Evolutionary conservation across 2,329 filamentous ascomycete species (phyloP), one percentile per base, ranked within the genome.

Genomic region (Waltergamsia citrina): DNA sequence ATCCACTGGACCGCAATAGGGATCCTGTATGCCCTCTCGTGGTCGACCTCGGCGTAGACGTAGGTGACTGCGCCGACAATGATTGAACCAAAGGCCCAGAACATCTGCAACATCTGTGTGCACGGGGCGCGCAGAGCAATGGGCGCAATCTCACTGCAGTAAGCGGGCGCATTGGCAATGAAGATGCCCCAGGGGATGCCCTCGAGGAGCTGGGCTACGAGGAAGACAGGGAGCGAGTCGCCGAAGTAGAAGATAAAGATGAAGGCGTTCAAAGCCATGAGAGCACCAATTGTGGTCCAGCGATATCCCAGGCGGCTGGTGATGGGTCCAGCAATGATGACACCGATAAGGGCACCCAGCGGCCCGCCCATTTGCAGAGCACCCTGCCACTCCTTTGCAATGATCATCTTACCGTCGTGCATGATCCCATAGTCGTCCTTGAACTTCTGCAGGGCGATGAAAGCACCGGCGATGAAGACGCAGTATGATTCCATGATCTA

Each of bases 41-140:
- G 30, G 24, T 30, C 16, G 7, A 19, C n/a, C 9, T 7, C 7
- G 15, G 74, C 66, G 59, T 69, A 75, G 34, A 52, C 47, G 46
- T 68, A 76, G 15, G 68, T 69, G 35, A 70, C 63, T 29, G 52
- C 73, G 17, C 61, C 65, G 23, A 78, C 73, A 27, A 78, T 72
- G 46, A 78, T 77, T 15, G 59, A 53, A 11, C 74, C 74, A 42
- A 78, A 70, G 4, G 71, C 67, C 74, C 74, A 78, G 56, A 70
- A 71, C 73, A 78, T 78, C 49, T 78, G 73, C 50, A 78, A 44
- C 57, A 71, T 77, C 45, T 71, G 67, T 3, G 74, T 78, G 11
- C 60, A 63, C 28, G 70, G 66, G 37, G 67, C 74, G 49, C 74
- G 59, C 28, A 78, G 57, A 43, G 57, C 54, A 24, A 78, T 59